These are phyloP conservation scores for Pascua sp. DNA, from an alignment of 1,284 basidiomycete species.

Conservation along the genomic window DNA sequence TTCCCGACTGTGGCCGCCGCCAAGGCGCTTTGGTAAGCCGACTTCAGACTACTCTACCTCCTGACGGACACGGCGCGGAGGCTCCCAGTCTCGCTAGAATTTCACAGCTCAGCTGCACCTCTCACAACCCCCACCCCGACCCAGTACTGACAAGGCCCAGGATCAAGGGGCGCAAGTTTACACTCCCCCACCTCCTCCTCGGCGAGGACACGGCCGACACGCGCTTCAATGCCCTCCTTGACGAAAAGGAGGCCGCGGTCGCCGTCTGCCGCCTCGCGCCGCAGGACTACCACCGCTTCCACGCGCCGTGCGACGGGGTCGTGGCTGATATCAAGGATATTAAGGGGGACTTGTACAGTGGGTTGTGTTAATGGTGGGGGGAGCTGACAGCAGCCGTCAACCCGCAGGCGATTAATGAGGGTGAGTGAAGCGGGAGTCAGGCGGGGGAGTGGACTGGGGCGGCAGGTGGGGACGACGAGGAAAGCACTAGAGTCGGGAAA, in stretches of 20 bases:
- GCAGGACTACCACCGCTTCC: slow-evolving; percentile 81
- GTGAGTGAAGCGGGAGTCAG: slow-evolving; percentile 16
- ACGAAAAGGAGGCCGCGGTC: slow-evolving; percentile 8
- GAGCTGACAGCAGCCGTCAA: slow-evolving; percentile 33
- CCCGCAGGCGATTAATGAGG: slow-evolving; percentile 74
- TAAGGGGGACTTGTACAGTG: slow-evolving; percentile 47
- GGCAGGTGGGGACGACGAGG: too few species aligned
- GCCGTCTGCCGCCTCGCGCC: slow-evolving; percentile 61
- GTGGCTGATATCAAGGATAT: slow-evolving; percentile 54
- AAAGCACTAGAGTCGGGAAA: too few species aligned
- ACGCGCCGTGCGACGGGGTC: slow-evolving; percentile 67
- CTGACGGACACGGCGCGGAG: too few species aligned
- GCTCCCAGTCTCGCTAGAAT: too few species aligned
- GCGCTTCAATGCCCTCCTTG: slow-evolving; percentile 53
- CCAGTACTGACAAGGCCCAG: too few species aligned
- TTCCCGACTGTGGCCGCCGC: slow-evolving; percentile 62
- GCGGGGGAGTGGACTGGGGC: slow-evolving; percentile 11
- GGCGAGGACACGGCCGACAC: slow-evolving; percentile 51
- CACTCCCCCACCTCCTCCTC: slow-evolving; percentile 60
- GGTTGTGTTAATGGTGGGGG: slow-evolving; percentile 10
- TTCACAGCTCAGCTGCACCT: neutral
- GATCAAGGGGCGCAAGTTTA: slow-evolving; percentile 74
- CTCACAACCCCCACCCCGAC: too few species aligned
- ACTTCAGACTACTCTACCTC: too few species aligned
- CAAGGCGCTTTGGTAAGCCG: slow-evolving; percentile 61